Conservation (phyloP, 2,329 filamentous ascomycete species). For the Aspergillus flavus region DNA sequence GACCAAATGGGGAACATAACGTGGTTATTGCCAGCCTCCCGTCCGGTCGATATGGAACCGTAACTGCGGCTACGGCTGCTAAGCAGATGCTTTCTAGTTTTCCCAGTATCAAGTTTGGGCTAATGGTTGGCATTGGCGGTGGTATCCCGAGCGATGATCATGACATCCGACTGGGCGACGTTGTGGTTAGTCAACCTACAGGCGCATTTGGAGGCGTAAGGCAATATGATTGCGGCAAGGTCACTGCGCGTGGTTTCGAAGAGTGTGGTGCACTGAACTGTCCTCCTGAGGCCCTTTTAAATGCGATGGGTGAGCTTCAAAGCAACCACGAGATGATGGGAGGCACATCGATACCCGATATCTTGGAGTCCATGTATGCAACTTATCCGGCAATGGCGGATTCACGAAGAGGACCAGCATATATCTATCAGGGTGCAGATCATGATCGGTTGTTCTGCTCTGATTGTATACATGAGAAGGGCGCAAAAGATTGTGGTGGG, state of each 20-base stretch:
- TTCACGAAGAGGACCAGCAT: background rate
- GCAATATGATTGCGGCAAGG: conserved; percentile 9
- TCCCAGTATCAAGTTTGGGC: background rate
- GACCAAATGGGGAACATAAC: background rate
- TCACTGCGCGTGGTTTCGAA: background rate
- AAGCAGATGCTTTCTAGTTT: conserved; percentile 3
- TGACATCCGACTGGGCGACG: conserved; percentile 8
- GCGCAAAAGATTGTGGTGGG: background rate
- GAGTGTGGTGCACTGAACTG: background rate
- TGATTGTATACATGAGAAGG: background rate
- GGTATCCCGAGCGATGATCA: background rate
- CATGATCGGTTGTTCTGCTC: conserved; percentile 2
- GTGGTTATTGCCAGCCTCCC: conserved; percentile 11
- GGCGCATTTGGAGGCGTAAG: conserved; percentile 5
- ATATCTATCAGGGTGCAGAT: background rate
- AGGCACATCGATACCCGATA: background rate
- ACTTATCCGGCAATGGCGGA: conserved; percentile 1
- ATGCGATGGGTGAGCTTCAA: conserved; percentile 1
- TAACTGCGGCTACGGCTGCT: background rate
- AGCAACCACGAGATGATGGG: conserved; percentile 2
- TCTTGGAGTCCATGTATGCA: background rate
- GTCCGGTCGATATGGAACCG: conserved; percentile 1
- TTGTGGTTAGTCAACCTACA: conserved; percentile 7
- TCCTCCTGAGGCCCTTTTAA: background rate
- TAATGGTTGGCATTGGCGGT: conserved; percentile 10